Evolutionary conservation across 495 filamentous ascomycete genomes (phyloP).

Genomic region (Mytilinidion resinicola): DNA sequence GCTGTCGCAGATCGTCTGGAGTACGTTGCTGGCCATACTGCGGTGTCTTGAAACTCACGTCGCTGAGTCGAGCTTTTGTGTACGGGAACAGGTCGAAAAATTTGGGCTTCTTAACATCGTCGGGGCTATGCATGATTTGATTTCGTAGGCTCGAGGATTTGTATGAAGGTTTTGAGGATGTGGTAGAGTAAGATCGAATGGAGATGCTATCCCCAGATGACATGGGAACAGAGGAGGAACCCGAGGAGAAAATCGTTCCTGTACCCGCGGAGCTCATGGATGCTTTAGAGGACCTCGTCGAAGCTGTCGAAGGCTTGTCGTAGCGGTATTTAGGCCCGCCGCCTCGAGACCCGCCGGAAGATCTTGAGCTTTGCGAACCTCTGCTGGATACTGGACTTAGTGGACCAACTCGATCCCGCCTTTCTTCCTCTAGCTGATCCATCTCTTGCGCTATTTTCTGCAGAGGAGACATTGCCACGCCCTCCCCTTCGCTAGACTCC

Average conservation of each 20-base stretch:
- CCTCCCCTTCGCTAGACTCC: slow-evolving; percentile 57
- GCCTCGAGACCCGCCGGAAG: slow-evolving; percentile 32
- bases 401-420: slow-evolving; percentile 40
- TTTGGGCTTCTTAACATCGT: slow-evolving; percentile 44
- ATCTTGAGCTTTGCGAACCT: slow-evolving; percentile 41
- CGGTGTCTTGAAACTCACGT: slow-evolving; percentile 69
- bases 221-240: slow-evolving; percentile 48
- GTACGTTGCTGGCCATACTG: slow-evolving; percentile 62
- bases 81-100: slow-evolving; percentile 59
- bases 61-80: slow-evolving; percentile 66
- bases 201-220: slow-evolving; percentile 51
- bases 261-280: slow-evolving; percentile 44
- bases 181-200: slow-evolving; percentile 58
- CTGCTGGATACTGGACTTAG: slow-evolving; percentile 38
- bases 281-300: slow-evolving; percentile 21
- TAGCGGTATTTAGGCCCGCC: slow-evolving; percentile 42
- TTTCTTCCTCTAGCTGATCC: slow-evolving; percentile 50
- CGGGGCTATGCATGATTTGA: slow-evolving; percentile 65
- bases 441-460: slow-evolving; percentile 57
- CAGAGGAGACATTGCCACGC: slow-evolving; percentile 51
- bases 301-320: slow-evolving; percentile 46
- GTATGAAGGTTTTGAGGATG: slow-evolving; percentile 47
- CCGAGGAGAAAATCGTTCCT: slow-evolving; percentile 58
- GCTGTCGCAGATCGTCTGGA: slow-evolving; percentile 75
- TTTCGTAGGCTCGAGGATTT: slow-evolving; percentile 70